phyloP scores from a whole-genome alignment of 2,329 filamentous ascomycete genomes.

The Neophaeococcomyces aloes region DNA sequence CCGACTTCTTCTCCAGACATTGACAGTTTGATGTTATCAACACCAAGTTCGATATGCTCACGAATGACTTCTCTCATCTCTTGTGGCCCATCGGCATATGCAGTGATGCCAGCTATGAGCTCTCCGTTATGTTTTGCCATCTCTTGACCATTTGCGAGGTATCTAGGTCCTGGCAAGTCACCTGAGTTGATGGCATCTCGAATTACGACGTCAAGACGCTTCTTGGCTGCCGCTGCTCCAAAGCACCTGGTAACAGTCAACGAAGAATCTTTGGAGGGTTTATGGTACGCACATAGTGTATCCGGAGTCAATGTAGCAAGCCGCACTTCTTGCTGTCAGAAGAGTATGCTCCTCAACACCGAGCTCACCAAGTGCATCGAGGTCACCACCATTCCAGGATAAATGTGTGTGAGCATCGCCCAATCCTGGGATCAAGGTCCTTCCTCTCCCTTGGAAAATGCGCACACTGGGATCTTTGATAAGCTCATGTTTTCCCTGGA shows the following conservation, averaged over 20 bases:
- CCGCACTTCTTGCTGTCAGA: conserved; percentile 34
- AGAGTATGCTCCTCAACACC: conserved; percentile 40
- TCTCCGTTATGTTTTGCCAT: conserved; percentile 38
- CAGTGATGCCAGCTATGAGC: conserved; percentile 34
- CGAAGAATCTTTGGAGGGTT: no score
- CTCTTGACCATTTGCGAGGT: conserved; percentile 40
- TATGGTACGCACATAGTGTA: conserved; percentile 35
- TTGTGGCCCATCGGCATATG: conserved; percentile 32
- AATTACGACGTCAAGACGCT: conserved; percentile 38
- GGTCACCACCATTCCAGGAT: conserved; percentile 38
- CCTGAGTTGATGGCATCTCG: conserved; percentile 41
- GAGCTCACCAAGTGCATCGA: conserved; percentile 33
- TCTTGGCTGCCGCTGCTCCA: conserved; percentile 38
- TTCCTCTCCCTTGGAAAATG: conserved; percentile 30
- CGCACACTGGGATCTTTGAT: conserved; percentile 26
- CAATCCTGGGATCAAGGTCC: conserved; percentile 41
- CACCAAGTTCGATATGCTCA: conserved; percentile 29
- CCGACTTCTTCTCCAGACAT: conserved; percentile 32
- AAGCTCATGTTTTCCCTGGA: conserved; percentile 25
- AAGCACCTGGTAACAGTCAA: no score
- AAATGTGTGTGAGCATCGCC: conserved; percentile 42
- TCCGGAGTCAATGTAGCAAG: conserved; percentile 39
- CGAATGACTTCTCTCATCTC: conserved; percentile 33
- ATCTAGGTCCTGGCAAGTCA: conserved; percentile 38
- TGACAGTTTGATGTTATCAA: conserved; percentile 37